Base-by-base conservation (phyloP, 371 early-diverging fungal genomes). In the Parasitella parasitica region DNA sequence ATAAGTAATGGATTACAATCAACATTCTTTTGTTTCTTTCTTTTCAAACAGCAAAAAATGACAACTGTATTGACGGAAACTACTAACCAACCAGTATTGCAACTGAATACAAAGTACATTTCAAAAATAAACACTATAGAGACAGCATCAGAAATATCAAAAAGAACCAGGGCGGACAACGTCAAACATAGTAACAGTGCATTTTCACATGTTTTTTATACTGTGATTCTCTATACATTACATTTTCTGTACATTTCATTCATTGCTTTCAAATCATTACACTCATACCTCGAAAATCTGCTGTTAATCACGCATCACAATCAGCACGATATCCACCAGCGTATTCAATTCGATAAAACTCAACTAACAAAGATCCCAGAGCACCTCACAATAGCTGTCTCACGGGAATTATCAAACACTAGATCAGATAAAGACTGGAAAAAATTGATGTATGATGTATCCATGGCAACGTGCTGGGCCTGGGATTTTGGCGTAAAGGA, bases 321-420 rank as follows among this genome's bases (percentile, higher is more conserved):
- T 20, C 24, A 50, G 27, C 32, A 30, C 22, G 35, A 57, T 28
- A 50, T 69, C 32, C 57, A 57, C 1, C 39, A 54, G 39, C 56
- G 50, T 6, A 74, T 76, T 34, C 54, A 60, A 12, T 28, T 48
- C n/a, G 81, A 78, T 38, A 72, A 65, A 49, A 20, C 49, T 8
- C 72, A 57, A 28, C 65, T 81, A 26, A 76, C 72, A 39, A 81
- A 81, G 55, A 71, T 81, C 46, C 81, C 81, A 41, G 52, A 59
- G 2, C 81, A 81, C 54, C 57, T 81, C 7, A 61, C 75, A 18
- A 57, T 81, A 24, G 51, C 54, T 59, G 51, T 81, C 11, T 75
- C 78, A 9, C 46, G 63, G 22, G 81, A 81, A 60, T 61, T 74
- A 35, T 36, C 49, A 4, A 56, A 58, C 16, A 66, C 67, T 24